These are phyloP conservation scores for Eucalyptus lansdowneana DNA, from an alignment of 345 rosid genomes.

Conservation along the genomic window DNA sequence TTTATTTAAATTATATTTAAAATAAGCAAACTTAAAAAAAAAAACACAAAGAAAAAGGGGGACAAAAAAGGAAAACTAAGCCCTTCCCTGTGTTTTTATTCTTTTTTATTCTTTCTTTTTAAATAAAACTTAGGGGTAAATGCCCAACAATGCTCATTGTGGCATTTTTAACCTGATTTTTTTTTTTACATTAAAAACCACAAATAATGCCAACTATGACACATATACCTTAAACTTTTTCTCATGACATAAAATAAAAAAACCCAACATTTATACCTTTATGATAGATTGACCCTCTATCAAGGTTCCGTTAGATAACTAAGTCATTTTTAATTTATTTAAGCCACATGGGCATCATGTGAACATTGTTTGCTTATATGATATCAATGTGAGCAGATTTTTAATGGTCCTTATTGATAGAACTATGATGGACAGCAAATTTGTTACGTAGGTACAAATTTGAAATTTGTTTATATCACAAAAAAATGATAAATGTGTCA, in stretches of 20 bases:
- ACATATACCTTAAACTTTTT: neutral
- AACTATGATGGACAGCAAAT: neutral
- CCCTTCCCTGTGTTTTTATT: neutral
- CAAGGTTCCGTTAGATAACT: neutral
- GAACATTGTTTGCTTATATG: neutral
- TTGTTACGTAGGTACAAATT: too few relatives aligned
- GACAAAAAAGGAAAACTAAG: too few relatives aligned
- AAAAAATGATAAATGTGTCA: too few relatives aligned
- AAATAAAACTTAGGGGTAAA: neutral
- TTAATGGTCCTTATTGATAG: too few relatives aligned
- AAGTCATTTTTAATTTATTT: too few relatives aligned
- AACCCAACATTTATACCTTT: neutral
- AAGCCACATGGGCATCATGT: neutral
- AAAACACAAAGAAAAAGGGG: too few relatives aligned
- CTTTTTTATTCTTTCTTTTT: neutral
- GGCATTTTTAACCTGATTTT: neutral
- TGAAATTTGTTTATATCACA: neutral
- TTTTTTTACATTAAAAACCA: neutral
- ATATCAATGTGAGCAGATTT: neutral
- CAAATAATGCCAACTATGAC: too few relatives aligned
- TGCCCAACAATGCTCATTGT: neutral
- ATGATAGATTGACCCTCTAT: neutral
- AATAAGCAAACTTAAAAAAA: neutral
- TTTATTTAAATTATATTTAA: too few relatives aligned
- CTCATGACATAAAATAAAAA: neutral